These are phyloP conservation scores for Lactifluus subvellereus DNA, from an alignment of 768 basidiomycete species.

Conservation along the genomic window DNA sequence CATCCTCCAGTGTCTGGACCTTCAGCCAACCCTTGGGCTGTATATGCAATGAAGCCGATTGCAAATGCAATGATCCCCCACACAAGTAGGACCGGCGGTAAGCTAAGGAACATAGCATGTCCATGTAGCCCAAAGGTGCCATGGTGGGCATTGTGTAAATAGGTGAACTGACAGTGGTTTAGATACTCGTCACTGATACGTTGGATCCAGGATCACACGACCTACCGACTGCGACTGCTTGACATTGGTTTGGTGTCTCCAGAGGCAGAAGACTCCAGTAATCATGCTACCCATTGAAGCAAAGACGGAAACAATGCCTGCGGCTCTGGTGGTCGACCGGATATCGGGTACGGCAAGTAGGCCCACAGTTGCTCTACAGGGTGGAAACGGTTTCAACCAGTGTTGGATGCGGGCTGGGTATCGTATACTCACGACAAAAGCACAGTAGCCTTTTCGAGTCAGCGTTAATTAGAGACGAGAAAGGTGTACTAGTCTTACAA, in stretches of 20 bases:
- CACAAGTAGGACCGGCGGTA: constrained; percentile 49
- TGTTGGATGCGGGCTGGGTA: neutral
- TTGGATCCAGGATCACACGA: neutral
- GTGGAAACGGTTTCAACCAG: neutral
- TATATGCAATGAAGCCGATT: constrained; percentile 41
- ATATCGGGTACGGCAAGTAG: constrained; percentile 43
- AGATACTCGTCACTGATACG: neutral
- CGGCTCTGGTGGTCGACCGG: constrained; percentile 27
- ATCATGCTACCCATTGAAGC: constrained; percentile 51
- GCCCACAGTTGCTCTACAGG: constrained; percentile 43
- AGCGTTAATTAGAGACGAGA: neutral
- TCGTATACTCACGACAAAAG: constrained; percentile 41
- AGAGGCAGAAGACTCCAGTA: constrained; percentile 50
- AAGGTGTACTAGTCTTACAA: constrained; percentile 34
- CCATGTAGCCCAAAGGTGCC: constrained; percentile 42
- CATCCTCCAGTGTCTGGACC: constrained; percentile 25
- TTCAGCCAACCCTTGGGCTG: constrained; percentile 34
- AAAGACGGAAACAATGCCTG: constrained; percentile 43
- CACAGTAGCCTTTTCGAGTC: constrained; percentile 42
- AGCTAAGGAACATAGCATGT: constrained; percentile 45
- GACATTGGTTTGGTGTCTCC: constrained; percentile 48
- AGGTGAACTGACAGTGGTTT: constrained; percentile 38
- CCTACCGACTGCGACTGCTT: constrained; percentile 39
- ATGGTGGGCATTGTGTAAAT: constrained; percentile 48
- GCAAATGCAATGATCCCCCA: constrained; percentile 50